Percentiles rank a stretch among this genome's conserved stretches.
Evolutionary conservation across 148 eudicot species (phyloP).

Genomic region (Arctostaphylos glauca): DNA sequence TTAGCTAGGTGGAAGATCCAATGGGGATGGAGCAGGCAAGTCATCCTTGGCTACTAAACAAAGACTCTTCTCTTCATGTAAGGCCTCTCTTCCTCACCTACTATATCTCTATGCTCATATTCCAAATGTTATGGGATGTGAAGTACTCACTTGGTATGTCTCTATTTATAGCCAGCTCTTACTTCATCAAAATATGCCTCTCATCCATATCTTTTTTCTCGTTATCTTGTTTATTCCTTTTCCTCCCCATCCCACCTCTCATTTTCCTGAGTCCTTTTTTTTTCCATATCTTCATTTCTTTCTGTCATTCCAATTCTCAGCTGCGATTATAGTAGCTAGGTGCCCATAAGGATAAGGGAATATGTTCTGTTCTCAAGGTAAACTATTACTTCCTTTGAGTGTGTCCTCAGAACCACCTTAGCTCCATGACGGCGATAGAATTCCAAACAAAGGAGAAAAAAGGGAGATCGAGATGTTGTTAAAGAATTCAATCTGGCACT

Average conservation of each 20-base stretch:
- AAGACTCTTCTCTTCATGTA: conserved; percentile 5
- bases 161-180: conserved; percentile 7
- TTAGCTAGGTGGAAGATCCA: neutral
- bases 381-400: neutral
- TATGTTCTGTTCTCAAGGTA: neutral
- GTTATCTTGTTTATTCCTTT: neutral
- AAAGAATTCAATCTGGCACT: conserved; percentile 6
- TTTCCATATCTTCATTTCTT: neutral
- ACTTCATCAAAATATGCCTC: neutral
- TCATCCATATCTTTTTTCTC: neutral
- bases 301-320: neutral
- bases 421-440: neutral
- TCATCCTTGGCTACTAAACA: conserved; percentile 19
- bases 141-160: neutral
- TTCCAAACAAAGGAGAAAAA: neutral
- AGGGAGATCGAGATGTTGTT: neutral
- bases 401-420: too few relatives aligned
- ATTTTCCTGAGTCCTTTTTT: neutral
- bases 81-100: conserved; percentile 13
- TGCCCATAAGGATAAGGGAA: conserved; percentile 2
- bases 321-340: neutral
- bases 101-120: neutral
- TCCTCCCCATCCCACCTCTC: neutral
- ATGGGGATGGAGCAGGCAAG: conserved; percentile 16
- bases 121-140: conserved; percentile 4